Percentiles rank a stretch among this genome's conserved stretches.
Conservation (phyloP, 2,329 filamentous ascomycete species). For the Microdochium nivale region DNA sequence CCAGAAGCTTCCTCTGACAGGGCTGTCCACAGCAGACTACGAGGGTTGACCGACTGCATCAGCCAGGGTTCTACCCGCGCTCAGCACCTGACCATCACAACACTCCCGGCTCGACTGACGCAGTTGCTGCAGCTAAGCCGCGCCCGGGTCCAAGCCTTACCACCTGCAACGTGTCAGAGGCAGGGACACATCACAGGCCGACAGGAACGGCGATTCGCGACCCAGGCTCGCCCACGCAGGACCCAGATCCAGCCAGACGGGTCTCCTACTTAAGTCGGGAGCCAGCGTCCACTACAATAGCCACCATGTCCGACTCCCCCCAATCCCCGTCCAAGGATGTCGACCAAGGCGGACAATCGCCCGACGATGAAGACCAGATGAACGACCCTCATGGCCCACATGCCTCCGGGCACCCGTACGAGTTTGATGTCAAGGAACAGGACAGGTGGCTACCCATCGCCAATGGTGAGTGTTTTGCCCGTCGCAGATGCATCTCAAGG, state of each 20-base stretch:
- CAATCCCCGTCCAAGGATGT: constrained; percentile 91
- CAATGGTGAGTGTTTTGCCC: constrained; percentile 75
- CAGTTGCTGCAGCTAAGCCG: constrained; percentile 46
- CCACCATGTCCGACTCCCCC: constrained; percentile 84
- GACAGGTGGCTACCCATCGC: constrained; percentile 99
- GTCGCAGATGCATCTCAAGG: constrained; percentile 40
- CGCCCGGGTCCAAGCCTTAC: constrained; percentile 42
- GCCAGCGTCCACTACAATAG: constrained; percentile 54
- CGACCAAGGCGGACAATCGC: constrained; percentile 87
- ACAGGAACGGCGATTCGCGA: not conserved
- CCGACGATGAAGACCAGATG: constrained; percentile 92
- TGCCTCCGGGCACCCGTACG: constrained; percentile 66
- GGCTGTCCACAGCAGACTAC: too few relatives aligned
- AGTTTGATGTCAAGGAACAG: constrained; percentile 99
- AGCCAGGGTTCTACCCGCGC: constrained; percentile 1
- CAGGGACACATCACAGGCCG: constrained; percentile 50
- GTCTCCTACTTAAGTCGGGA: constrained; percentile 27
- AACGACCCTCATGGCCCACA: constrained; percentile 77
- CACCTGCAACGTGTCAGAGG: constrained; percentile 50
- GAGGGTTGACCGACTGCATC: not conserved
- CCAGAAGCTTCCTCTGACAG: not conserved
- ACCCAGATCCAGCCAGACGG: constrained; percentile 27
- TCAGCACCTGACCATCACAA: constrained; percentile 20
- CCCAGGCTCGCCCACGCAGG: constrained; percentile 11
- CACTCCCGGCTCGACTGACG: constrained; percentile 37